Conservation (phyloP, 2,329 filamentous ascomycete genomes). For the Samsoniella hepiali region DNA sequence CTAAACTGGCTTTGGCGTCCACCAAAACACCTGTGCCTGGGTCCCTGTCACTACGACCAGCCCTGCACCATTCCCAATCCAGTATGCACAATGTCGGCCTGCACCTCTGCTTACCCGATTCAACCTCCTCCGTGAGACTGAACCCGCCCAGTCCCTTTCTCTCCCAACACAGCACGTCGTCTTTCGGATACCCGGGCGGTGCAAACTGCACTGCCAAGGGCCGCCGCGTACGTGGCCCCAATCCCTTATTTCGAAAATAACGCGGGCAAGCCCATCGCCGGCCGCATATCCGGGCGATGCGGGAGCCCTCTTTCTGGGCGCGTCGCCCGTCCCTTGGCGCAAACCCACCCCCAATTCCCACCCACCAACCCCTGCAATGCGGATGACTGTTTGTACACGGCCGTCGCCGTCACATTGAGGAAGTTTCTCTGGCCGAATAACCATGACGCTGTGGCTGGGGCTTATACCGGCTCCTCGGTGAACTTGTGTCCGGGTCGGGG, state of each 20-base stretch:
- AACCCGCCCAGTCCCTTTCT: background rate
- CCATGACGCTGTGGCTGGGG: conserved; percentile 15
- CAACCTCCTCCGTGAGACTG: conserved; percentile 1
- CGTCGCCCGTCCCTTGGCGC: background rate
- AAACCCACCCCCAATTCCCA: background rate
- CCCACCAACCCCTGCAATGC: background rate
- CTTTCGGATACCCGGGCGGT: background rate
- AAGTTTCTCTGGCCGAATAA: no score
- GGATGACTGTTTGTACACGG: background rate
- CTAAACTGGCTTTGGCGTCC: background rate
- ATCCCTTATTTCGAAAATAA: background rate
- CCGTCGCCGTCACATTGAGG: background rate
- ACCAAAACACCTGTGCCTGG: no score
- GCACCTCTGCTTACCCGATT: conserved; percentile 12
- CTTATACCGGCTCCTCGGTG: conserved; percentile 1
- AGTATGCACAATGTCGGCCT: background rate
- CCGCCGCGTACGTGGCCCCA: background rate
- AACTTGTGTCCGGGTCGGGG: background rate
- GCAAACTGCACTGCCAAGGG: background rate
- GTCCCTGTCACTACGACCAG: background rate
- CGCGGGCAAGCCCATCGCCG: conserved; percentile 8
- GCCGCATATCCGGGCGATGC: conserved; percentile 12
- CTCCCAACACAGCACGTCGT: background rate
- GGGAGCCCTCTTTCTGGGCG: background rate
- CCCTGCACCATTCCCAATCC: conserved; percentile 2